Base-by-base conservation (phyloP, 1,139 yeast genomes). In the Casaregolazyma suthepensis region DNA sequence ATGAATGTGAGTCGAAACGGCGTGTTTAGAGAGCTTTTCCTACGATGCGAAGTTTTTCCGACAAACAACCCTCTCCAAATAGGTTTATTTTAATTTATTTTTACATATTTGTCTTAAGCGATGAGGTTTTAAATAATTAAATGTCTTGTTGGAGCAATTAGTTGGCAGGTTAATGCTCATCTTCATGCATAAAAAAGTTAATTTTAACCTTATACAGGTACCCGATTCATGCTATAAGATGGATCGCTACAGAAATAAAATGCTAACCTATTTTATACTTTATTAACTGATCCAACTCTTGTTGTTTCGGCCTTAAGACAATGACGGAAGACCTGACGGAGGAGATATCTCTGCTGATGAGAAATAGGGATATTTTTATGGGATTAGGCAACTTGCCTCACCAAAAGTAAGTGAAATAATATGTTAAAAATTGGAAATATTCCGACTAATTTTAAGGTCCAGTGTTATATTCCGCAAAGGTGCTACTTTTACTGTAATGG, bases 401-500 rank as follows among this genome's bases (percentile, higher is more conserved):
- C 13, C 40, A 35, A 6, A 35, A 35, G 40, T 35, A 35, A 35
- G 40, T 35, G 7, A 35, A 5, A n/a, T 35, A 35, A n/a, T 35
- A 5, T 35, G 15, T n/a, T n/a, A 7, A 35, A n/a, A n/a, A n/a
- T 35, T 35, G 9, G 17, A 1, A n/a, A 35, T 5, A 35, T 13
- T 15, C 5, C 40, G 9, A 35, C 5, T 35, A 35, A 26, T 26
- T 26, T 26, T 13, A 10, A 35, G 40, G 40, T 35, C 40, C 7
- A 35, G 9, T n/a, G 17, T 86, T 60, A 87, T 87, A 51, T 83
- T 90, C 58, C 83, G 85, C 58, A 86, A 89, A 62, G 96, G 96
- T 40, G 87, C 91, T 55, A 79, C 82, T 15, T 87, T 89, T 75
- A 89, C 95, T 46, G 62, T 90, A 60, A 87, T 90, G 96, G 87